These are phyloP conservation scores for Solanum megistacrolobum DNA, from an alignment of 257 asterid genomes.

Conservation along the genomic window DNA sequence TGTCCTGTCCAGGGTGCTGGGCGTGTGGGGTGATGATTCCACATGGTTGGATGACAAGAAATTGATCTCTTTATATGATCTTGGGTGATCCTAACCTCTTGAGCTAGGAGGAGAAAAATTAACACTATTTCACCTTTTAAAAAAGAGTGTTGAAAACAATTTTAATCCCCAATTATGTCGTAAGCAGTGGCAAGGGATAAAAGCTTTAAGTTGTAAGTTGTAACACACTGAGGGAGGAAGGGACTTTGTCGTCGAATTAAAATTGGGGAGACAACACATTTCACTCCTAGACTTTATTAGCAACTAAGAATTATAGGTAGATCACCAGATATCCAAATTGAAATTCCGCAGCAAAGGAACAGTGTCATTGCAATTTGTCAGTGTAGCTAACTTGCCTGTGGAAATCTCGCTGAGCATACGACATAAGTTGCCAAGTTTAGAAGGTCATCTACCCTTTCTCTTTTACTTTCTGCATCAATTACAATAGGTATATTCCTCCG, in stretches of 20 bases:
- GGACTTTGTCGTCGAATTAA: background rate
- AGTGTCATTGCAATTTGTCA: background rate
- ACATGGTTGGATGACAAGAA: background rate
- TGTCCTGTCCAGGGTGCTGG: background rate
- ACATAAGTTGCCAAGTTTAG: conserved; percentile 54
- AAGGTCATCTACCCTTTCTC: conserved; percentile 88
- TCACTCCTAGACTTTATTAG: background rate
- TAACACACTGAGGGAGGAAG: background rate
- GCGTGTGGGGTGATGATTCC: background rate
- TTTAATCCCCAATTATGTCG: background rate
- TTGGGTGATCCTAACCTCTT: background rate
- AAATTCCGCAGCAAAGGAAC: conserved; percentile 2
- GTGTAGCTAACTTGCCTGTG: conserved; percentile 54
- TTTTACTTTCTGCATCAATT: conserved; percentile 79
- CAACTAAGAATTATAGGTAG: background rate
- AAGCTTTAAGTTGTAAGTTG: background rate
- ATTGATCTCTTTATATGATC: background rate
- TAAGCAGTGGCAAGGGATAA: background rate
- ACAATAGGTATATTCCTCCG: conserved; percentile 77
- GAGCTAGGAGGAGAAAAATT: background rate
- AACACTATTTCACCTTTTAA: background rate
- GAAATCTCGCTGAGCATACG: conserved; percentile 80
- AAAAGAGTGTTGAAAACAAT: background rate
- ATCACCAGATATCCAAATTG: background rate
- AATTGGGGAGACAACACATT: background rate